Evolutionary conservation across 2,329 filamentous ascomycete species (phyloP).

Genomic region (Stemphylium vesicarium): DNA sequence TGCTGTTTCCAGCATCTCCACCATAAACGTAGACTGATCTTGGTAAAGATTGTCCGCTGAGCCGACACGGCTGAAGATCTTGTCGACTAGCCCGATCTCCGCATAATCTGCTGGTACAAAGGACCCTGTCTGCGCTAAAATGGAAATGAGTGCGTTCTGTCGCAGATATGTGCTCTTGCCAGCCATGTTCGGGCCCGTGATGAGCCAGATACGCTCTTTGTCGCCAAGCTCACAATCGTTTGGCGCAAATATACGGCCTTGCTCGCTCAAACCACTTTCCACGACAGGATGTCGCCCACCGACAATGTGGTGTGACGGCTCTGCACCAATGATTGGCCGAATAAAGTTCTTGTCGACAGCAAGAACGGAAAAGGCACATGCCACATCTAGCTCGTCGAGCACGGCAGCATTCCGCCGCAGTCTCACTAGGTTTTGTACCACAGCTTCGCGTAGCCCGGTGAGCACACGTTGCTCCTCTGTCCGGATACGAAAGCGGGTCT

Average conservation of each 20-base stretch:
- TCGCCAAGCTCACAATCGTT: conserved; percentile 89
- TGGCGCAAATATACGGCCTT: conserved; percentile 80
- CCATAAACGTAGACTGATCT: conserved; percentile 98
- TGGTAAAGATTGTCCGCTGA: conserved; percentile 94
- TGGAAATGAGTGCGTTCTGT: conserved; percentile 92
- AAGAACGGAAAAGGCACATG: conserved; percentile 81
- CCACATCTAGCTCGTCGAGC: conserved; percentile 90
- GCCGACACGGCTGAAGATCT: conserved; percentile 85
- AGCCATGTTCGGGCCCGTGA: conserved; percentile 94
- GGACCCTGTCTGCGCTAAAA: conserved; percentile 89
- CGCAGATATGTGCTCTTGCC: conserved; percentile 96
- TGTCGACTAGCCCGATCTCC: conserved; percentile 89
- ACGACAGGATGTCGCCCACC: conserved; percentile 93
- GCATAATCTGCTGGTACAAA: conserved; percentile 91
- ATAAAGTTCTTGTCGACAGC: conserved; percentile 76
- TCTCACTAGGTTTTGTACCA: conserved; percentile 82
- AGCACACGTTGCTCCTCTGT: conserved; percentile 86
- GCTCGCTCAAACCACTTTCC: conserved; percentile 77
- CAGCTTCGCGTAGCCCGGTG: conserved; percentile 71
- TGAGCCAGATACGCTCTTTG: conserved; percentile 71
- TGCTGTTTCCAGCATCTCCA: conserved; percentile 97
- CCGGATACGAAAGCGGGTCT: conserved; percentile 76
- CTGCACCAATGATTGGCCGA: conserved; percentile 72
- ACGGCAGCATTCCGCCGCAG: conserved; percentile 89
- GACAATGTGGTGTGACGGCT: conserved; percentile 73